Evolutionary conservation across 169 alveolate species (phyloP).

Genomic region (Plasmodium inui): DNA sequence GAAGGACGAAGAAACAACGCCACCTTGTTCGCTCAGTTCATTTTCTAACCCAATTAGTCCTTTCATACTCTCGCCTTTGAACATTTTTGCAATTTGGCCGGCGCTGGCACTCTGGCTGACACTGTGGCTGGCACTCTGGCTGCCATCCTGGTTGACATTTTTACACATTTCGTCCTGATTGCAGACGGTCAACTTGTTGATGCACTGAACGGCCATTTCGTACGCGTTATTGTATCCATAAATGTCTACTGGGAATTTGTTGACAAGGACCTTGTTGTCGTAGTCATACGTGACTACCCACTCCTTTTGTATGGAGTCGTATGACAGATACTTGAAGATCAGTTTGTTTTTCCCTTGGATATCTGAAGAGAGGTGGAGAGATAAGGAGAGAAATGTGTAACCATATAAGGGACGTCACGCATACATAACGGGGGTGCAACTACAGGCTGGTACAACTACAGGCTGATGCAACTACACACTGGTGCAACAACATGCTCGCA

Average conservation of each 20-base stretch:
- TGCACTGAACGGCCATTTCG: constrained; percentile 76
- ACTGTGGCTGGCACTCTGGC: background rate
- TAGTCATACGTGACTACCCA: constrained; percentile 75
- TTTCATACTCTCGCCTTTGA: constrained; percentile 17
- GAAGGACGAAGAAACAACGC: background rate
- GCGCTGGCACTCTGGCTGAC: background rate
- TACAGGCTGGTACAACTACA: background rate
- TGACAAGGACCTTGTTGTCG: constrained; percentile 62
- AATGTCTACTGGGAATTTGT: constrained; percentile 68
- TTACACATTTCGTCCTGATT: constrained; percentile 60
- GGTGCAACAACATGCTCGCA: background rate
- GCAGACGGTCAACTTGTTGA: constrained; percentile 49
- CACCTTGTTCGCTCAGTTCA: constrained; percentile 13
- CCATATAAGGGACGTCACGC: background rate
- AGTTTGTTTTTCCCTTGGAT: constrained; percentile 71
- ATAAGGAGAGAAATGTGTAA: background rate
- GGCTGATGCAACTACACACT: background rate
- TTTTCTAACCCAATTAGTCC: background rate
- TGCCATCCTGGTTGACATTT: constrained; percentile 11
- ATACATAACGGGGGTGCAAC: background rate
- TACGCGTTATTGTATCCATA: constrained; percentile 73
- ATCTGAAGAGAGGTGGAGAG: background rate
- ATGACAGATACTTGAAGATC: constrained; percentile 56
- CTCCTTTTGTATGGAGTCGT: constrained; percentile 71
- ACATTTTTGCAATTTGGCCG: constrained; percentile 6